Evolutionary conservation across 2,329 filamentous ascomycete genomes (phyloP), one percentile per base, ranked within the genome.

Genomic region (Aspergillus neotritici): DNA sequence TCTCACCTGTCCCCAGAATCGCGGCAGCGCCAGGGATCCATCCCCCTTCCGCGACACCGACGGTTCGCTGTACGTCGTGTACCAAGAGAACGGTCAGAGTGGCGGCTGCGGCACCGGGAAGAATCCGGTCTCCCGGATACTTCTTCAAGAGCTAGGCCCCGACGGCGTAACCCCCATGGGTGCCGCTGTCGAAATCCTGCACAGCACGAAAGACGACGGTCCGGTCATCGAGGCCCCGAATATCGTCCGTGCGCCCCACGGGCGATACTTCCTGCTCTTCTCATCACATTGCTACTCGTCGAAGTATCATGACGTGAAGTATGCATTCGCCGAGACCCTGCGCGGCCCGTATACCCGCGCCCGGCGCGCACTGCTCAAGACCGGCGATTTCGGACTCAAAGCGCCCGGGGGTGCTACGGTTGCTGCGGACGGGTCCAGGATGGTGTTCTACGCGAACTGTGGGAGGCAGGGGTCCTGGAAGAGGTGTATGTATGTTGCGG

Each of bases 1-100:
- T 1, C 64, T 81, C 25, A 71, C 71, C 17, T 83, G 80, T 50
- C 72, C 75, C 1, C 53, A 68, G 12, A 58, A 64, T 34, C 54
- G 69, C 38, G 80, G 80, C 16, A 80, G 80, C 37, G 76, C 78
- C 32, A 83, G 84, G 50, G 81, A 84, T 55, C 70, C 80, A 0
- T 70, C 77, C 0, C 77, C 76, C 4, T 83, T 82, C 58, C 54
- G 62, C n/a, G 80, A 84, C 53, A 33, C 28, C 1, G 69, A 73
- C 33, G 75, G 75, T 17, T 71, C 61, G 29, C 67, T 74, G 5
- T 84, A 82, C 55, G 67, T 84, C 14, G 63, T 76, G 13, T 84
- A 83, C 66, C 84, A 84, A 60, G 68, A 80, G 30, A 80, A 85
- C 56, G 80, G 79, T 5, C 55, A 63, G 45, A 69, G 69, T 25